Evolutionary conservation across 495 filamentous ascomycete genomes (phyloP), one percentile per base, ranked within the genome.

Genomic region (Aspergillus carlsbadensis): DNA sequence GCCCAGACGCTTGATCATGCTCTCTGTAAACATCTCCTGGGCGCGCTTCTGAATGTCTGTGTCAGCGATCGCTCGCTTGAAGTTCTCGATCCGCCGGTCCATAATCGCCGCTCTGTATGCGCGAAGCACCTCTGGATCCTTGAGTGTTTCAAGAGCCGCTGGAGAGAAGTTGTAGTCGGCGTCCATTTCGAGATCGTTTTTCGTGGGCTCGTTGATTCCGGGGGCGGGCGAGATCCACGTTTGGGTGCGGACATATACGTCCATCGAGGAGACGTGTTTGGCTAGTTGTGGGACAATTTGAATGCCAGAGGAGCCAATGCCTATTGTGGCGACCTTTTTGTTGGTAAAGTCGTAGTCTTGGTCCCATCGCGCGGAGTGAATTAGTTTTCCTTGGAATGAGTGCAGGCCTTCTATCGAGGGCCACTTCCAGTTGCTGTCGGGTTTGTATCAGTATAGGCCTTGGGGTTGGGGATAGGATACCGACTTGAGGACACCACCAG

Each of bases 401-500:
- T 42, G 35, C 0, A 53, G 18, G 0, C 50, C 50, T n/a, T 53
- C 50, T 13, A 53, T 53, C 8, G 15, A 1, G 35, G 50, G 50
- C 50, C 50, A 53, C 29, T 53, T 53, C 50, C 50, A 53, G 37
- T 53, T 53, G 29, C 50, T 53, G 22, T 34, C 18, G 21, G 13
- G 18, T 42, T 35, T 13, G 46, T 50, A 50, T 29, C 8, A 29
- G 26, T 29, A 29, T 29, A 29, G 8, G 3, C 26, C 3, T 29
- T 8, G 8, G 8, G 4, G 8, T 4, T 3, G 8, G 26, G 8
- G 26, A 29, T 29, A 29, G 26, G 21, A 5, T 34, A 33, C 59
- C 20, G 26, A 62, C 55, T 82, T 81, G 52, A 84, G 69, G 1
- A 69, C 63, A 11, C 80, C 81, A 7, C 71, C 66, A 15, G 75